phyloP scores from a whole-genome alignment of 139 green algal species.

The Desmodesmus armatus region DNA sequence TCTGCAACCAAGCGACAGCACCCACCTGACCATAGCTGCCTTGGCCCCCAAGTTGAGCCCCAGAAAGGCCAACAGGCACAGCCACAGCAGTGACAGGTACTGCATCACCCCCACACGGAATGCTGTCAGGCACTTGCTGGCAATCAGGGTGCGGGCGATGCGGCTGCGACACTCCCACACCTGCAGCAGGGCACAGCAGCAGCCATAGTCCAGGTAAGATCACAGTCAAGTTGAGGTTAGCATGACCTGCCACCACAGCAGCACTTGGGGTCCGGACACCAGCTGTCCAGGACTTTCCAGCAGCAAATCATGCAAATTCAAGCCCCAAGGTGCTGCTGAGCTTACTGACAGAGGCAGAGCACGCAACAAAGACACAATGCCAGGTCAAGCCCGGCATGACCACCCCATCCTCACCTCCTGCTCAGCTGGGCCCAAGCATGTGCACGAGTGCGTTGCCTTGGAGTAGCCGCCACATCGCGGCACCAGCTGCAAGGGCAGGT shows the following conservation, averaged over 20 bases:
- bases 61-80: conserved; percentile 75
- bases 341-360: background rate
- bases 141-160: conserved; percentile 73
- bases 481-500: conserved; percentile 79
- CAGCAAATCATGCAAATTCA: background rate
- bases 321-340: background rate
- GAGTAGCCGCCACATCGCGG: conserved; percentile 65
- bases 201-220: background rate
- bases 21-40: too few species aligned
- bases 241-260: background rate
- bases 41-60: conserved; percentile 43
- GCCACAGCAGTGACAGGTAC: conserved; percentile 59
- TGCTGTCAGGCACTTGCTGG: conserved; percentile 59
- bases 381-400: background rate
- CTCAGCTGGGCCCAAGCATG: conserved; percentile 68
- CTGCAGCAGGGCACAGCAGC: conserved; percentile 10
- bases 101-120: conserved; percentile 51
- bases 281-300: background rate
- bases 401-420: conserved; percentile 60
- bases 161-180: conserved; percentile 78
- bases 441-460: conserved; percentile 47
- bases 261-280: background rate
- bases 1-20: too few species aligned
- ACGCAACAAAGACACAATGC: background rate
- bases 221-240: background rate